Evolutionary conservation across 441 rosid species (phyloP), one percentile per base, ranked within the genome.

Genomic region (Aleurites moluccanus): DNA sequence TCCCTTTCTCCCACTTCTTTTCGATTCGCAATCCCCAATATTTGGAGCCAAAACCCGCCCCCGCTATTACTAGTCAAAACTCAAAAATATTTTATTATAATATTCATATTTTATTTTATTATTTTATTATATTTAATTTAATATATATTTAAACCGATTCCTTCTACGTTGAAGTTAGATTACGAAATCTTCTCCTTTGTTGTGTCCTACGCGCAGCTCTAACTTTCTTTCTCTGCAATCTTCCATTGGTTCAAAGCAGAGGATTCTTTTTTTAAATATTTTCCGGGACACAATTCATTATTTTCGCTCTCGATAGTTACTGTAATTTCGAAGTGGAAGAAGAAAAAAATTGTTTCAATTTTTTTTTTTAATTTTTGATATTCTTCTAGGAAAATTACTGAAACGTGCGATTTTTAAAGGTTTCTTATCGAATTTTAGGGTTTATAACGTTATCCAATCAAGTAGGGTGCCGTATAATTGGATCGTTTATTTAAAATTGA

Each of bases 11-110:
- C 86, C 88, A 84, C 84, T 66, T 20, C 8, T 1, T 40, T 68
- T 56, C 62, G 40, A 38, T 16, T 61, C 21, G 44, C 69, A n/a
- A 44, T 62, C 68, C 85, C 75, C 64, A 82, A 79, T 70, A 57
- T 77, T 72, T 82, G 91, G 90, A 87, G 87, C 90, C 84, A 82
- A 82, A 79, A 64, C 78, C 79, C 80, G 78, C 63, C 21, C 2
- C 62, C 62, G 62, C 62, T 25, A 10, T 11, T 2, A 10, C 30
- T 25, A n/a, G n/a, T n/a, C n/a, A n/a, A n/a, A n/a, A 11, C 18
- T 57, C 25, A 25, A 57, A 57, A 23, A 57, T 23, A 8, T 23
- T 25, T 23, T 25, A 7, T 57, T 23, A n/a, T 8, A 7, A 20
- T n/a, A 6, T 56, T 21, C 11, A n/a, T 56, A 52, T 52, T 52